These are phyloP conservation scores for Lyophyllum decastes DNA, from an alignment of 768 basidiomycete species.

Conservation along the genomic window DNA sequence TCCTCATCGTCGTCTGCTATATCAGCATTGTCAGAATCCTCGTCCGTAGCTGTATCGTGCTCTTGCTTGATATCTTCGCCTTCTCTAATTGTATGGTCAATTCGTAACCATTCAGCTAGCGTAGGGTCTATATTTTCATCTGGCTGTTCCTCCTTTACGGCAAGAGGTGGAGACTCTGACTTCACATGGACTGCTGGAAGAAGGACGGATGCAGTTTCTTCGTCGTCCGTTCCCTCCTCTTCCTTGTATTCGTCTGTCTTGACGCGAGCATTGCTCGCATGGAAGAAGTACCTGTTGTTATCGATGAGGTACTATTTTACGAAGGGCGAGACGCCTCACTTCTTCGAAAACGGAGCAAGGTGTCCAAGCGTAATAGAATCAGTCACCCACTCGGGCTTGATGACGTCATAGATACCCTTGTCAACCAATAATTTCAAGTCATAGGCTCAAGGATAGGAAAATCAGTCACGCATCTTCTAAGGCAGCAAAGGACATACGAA, in stretches of 20 bases:
- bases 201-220: conserved; percentile 20
- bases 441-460: conserved; percentile 47
- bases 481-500: conserved; percentile 48
- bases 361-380: conserved; percentile 69
- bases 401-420: conserved; percentile 69
- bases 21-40: conserved; percentile 71
- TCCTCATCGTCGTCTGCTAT: conserved; percentile 37
- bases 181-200: conserved; percentile 3
- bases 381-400: conserved; percentile 80
- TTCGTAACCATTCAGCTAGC: conserved; percentile 63
- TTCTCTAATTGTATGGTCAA: conserved; percentile 34
- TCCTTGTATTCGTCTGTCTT: conserved; percentile 53
- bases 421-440: conserved; percentile 71
- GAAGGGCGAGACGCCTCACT: conserved; percentile 39
- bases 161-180: not conserved
- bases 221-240: conserved; percentile 31
- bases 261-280: conserved; percentile 57
- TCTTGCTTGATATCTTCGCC: conserved; percentile 31
- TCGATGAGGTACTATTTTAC: not conserved
- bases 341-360: conserved; percentile 63
- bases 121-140: conserved; percentile 44
- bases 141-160: conserved; percentile 19
- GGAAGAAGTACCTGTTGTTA: conserved; percentile 70
- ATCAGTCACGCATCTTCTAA: conserved; percentile 1
- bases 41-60: conserved; percentile 62